Conservation (phyloP, 75 land plant genomes). For the Picea sitchensis region DNA sequence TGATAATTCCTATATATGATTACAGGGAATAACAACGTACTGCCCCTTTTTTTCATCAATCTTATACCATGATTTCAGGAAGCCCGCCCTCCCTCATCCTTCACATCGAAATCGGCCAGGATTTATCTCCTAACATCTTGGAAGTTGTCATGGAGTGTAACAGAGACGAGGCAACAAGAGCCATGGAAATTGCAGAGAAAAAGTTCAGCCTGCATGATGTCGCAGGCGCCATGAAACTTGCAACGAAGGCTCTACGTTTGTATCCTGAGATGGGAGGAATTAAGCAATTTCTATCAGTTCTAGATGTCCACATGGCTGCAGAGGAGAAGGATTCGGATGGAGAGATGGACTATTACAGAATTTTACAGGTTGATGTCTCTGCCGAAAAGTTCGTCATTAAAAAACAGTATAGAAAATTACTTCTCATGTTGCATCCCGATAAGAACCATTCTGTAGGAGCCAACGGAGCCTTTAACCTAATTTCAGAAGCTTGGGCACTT, state of each 20-base stretch:
- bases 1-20: too few species aligned
- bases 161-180: conserved; percentile 14
- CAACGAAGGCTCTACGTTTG: conserved; percentile 14
- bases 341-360: conserved; percentile 31
- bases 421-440: conserved; percentile 16
- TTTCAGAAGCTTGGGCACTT: conserved; percentile 76
- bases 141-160: conserved; percentile 13
- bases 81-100: too few species aligned
- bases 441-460: conserved; percentile 86
- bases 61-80: too few species aligned
- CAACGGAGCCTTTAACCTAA: conserved; percentile 81
- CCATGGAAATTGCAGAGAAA: conserved; percentile 23
- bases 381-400: not conserved
- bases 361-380: conserved; percentile 27
- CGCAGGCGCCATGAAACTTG: conserved; percentile 16
- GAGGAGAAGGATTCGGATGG: not conserved
- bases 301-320: conserved; percentile 27
- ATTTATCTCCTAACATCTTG: too few species aligned
- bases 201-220: conserved; percentile 15
- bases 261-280: conserved; percentile 25
- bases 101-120: too few species aligned
- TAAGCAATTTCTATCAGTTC: conserved; percentile 22
- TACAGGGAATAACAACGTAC: too few species aligned
- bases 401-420: not conserved
- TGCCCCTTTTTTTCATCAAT: too few species aligned